Evolutionary conservation across 2,329 filamentous ascomycete species (phyloP), one percentile per base, ranked within the genome.

Genomic region (Fusarium falciforme): DNA sequence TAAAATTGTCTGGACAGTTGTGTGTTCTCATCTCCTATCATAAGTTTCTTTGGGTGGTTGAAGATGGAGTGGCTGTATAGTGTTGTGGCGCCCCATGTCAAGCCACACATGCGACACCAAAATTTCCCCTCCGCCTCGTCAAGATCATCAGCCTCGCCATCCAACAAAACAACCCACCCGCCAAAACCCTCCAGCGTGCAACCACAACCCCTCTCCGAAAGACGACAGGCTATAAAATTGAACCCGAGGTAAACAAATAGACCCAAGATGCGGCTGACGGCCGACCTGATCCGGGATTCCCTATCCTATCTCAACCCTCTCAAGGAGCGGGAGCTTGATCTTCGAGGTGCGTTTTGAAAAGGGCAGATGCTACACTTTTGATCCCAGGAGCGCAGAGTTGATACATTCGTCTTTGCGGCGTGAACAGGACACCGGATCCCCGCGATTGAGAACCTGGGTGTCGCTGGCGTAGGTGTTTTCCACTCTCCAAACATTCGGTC

Each of bases 231-330:
- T n/a, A 38, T 20, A 49, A 62, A 14, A 57, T 10, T 4, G 11
- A 64, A 72, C 42, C 52, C 67, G 76, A 79, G 77, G 77, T 79
- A 78, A 78, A 67, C 66, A 64, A 61, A 62, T 76, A 40, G 61
- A 76, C 64, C 27, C 83, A 86, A 82, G 76, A 98, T 99, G 96
- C 93, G 96, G 89, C 92, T 99, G 86, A 98, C 96, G 74, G 92
- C 94, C 78, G 96, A 98, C 84, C 92, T 98, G 81, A 97, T 99
- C 86, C 91, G 94, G 85, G 92, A 91, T 84, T 98, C 96, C 82
- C 93, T 98, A 78, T 98, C 96, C 84, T 99, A 98, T 89, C 93
- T 98, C 86, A 99, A 98, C 86, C 95, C 96, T 83, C 90, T 99
- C 84, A 97, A 96, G 87, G 96, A 99, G 90, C 94, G 96, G 85